These are phyloP conservation scores for Claviceps arundinis DNA, from an alignment of 2,329 filamentous ascomycete species.

Conservation along the genomic window DNA sequence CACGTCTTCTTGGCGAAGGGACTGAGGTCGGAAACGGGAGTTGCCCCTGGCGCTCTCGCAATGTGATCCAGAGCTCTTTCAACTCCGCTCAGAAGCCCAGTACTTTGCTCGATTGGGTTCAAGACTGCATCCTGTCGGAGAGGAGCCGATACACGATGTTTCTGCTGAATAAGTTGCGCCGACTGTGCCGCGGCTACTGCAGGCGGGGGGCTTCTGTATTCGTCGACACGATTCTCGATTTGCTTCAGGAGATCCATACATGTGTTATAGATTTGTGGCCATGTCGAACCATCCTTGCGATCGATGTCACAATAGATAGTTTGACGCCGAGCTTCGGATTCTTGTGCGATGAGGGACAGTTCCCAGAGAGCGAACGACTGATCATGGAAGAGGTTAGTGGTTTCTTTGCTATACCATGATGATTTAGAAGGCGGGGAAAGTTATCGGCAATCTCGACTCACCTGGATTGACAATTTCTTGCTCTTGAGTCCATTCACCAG, in stretches of 20 bases:
- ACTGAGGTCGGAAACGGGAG: slow-evolving; percentile 34
- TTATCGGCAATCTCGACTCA: slow-evolving; percentile 22
- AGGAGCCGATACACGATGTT: slow-evolving; percentile 25
- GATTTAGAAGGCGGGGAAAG: background rate
- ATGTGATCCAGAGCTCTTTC: slow-evolving; percentile 32
- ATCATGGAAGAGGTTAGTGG: slow-evolving; percentile 9
- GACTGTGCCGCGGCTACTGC: slow-evolving; percentile 19
- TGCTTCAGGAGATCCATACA: slow-evolving; percentile 57
- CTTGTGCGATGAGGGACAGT: slow-evolving; percentile 62
- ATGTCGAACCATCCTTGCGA: slow-evolving; percentile 63
- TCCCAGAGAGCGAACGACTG: slow-evolving; percentile 87
- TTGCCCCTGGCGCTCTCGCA: slow-evolving; percentile 32
- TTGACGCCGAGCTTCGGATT: slow-evolving; percentile 62
- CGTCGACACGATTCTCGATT: slow-evolving; percentile 54
- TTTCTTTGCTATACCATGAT: background rate
- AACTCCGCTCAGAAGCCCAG: slow-evolving; percentile 28
- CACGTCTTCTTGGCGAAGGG: slow-evolving; percentile 38
- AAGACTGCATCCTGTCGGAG: slow-evolving; percentile 33
- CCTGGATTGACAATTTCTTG: slow-evolving; percentile 65
- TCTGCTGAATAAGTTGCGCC: slow-evolving; percentile 16
- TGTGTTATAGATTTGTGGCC: slow-evolving; percentile 61
- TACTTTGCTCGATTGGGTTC: slow-evolving; percentile 23
- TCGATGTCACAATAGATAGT: slow-evolving; percentile 81
- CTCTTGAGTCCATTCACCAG: slow-evolving; percentile 71
- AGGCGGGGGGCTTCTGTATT: slow-evolving; percentile 35